Conservation (phyloP, 805 yeast genomes). For the Pichia nanzhaoensis region DNA sequence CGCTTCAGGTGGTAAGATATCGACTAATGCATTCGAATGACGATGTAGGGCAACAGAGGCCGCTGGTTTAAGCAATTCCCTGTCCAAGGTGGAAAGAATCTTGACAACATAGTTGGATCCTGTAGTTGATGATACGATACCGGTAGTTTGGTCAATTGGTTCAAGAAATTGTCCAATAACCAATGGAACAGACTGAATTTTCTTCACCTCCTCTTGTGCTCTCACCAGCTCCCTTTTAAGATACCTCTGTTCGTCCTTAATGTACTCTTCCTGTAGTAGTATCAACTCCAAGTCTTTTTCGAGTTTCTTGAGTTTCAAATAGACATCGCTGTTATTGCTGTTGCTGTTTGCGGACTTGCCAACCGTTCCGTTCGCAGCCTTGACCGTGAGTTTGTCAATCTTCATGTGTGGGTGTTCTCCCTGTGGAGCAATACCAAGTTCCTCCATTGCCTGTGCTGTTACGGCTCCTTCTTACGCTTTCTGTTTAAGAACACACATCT, state of each 20-base stretch:
- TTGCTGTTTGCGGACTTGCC: conserved; percentile 14
- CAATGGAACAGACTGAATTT: conserved; percentile 94
- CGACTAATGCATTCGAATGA: conserved; percentile 96
- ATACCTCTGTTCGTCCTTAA: conserved; percentile 97
- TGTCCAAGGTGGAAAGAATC: conserved; percentile 86
- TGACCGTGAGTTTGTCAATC: conserved; percentile 11
- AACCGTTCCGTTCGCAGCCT: conserved; percentile 11
- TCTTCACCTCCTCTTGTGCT: conserved; percentile 97
- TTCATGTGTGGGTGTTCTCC: conserved; percentile 11
- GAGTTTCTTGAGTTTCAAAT: conserved; percentile 75
- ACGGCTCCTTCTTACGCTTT: too few species aligned
- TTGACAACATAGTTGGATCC: conserved; percentile 97
- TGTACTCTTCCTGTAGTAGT: conserved; percentile 87
- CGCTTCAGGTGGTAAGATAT: conserved; percentile 97
- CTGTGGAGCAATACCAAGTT: conserved; percentile 44
- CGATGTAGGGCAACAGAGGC: conserved; percentile 97
- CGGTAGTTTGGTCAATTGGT: conserved; percentile 94
- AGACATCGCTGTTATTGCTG: conserved; percentile 51
- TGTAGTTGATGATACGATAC: conserved; percentile 94
- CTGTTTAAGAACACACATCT: too few species aligned
- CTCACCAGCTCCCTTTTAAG: conserved; percentile 88
- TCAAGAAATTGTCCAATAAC: conserved; percentile 98
- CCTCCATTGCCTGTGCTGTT: conserved; percentile 42
- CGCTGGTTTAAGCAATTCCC: conserved; percentile 90
- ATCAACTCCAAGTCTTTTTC: conserved; percentile 86